Base-by-base conservation (phyloP, 805 yeast genomes). In the Sugiyamaella marilandica region DNA sequence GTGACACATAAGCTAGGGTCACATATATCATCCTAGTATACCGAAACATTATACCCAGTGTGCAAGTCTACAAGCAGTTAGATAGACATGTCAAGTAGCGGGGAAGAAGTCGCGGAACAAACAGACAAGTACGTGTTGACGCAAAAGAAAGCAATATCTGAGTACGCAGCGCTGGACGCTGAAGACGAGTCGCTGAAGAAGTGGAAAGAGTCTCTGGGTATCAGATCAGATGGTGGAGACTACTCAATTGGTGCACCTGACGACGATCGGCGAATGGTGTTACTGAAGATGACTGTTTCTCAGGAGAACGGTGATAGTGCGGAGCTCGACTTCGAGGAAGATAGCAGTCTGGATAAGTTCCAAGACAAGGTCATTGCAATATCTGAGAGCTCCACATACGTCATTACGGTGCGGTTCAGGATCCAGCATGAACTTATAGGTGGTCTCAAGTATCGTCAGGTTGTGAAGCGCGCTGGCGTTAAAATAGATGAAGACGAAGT, bases 401-500 rank as follows among this genome's bases (percentile, higher is more conserved):
- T 81, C 62, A 75, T 89, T 64, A 79, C 74, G 56, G 81, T 89
- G 63, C 83, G 80, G 59, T 91, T 90, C 72, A 80, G 89, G 59
- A 85, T 91, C 32, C 97, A 90, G 69, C 92, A 86, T 63, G 95
- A 87, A 66, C 87, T 91, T 59, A 83, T 91, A 61, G 89, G 97
- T 1, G 97, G 97, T 1, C 78, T 91, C 65, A 83, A 84, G 66
- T 91, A 90, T 68, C 77, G 87, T 58, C 96, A 88, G 69, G 81
- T 80, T 14, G 85, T 88, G 58, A 89, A 88, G 70, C 87, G 90
- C 66, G 82, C 91, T 1, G 96, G 96, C 34, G 86, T 91, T 56
- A 80, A 91, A 24, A 88, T 91, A 39, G 96, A 88, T 65, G 87
- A 84, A 65, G 71, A 83, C 41, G 95, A 87, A 59, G 96, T 89